Evolutionary conservation across 805 yeast genomes (phyloP).

Genomic region (Schwanniomyces pseudopolymorphus): DNA sequence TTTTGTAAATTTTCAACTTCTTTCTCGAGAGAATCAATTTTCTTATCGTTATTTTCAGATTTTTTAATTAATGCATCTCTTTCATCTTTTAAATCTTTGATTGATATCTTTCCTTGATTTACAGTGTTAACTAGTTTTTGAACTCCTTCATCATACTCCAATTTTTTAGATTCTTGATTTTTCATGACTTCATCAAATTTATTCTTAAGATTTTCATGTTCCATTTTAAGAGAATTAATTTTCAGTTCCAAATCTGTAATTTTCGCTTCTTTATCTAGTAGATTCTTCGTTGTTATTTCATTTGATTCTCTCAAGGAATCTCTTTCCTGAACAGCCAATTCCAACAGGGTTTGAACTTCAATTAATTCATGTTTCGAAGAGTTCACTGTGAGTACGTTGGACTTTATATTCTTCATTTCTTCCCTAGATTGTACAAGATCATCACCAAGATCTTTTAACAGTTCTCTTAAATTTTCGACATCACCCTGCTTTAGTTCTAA

Average conservation of each 20-base stretch:
- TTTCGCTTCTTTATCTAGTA: constrained; percentile 3
- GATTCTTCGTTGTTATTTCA: background rate
- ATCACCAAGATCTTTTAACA: constrained; percentile 73
- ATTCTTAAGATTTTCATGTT: constrained; percentile 12
- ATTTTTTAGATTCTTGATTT: constrained; percentile 6
- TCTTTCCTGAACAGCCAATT: background rate
- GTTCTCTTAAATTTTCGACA: constrained; percentile 68
- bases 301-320: background rate
- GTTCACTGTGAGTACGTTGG: background rate
- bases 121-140: constrained; percentile 6
- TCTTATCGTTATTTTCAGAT: constrained; percentile 16
- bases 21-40: constrained; percentile 11
- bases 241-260: constrained; percentile 5
- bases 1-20: constrained; percentile 24
- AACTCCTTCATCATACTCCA: constrained; percentile 9
- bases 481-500: constrained; percentile 56
- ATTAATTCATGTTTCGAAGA: background rate
- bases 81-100: constrained; percentile 16
- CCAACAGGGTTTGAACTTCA: background rate
- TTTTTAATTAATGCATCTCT: constrained; percentile 18
- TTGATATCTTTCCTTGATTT: constrained; percentile 1
- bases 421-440: constrained; percentile 74
- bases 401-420: constrained; percentile 16
- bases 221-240: constrained; percentile 12
- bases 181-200: constrained; percentile 15